Percentiles rank a stretch among this genome's conserved stretches.
phyloP scores from a whole-genome alignment of 306 rosid species.

The Dryas alaskensis region DNA sequence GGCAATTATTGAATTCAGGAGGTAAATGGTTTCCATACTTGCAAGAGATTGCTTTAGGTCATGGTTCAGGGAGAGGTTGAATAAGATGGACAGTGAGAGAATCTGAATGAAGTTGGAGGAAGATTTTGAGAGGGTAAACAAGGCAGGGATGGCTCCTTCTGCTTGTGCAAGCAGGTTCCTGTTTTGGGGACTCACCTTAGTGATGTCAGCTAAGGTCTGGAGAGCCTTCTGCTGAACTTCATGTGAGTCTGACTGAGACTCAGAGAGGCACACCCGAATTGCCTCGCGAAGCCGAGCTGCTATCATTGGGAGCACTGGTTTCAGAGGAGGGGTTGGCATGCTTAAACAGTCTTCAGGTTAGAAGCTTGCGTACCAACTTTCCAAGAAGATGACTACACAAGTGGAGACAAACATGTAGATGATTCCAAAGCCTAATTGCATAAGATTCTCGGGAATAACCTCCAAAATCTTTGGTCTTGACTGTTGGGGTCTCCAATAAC shows the following conservation, averaged over 20 bases:
- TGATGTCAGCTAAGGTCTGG: slow-evolving; percentile 51
- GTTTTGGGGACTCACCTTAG: slow-evolving; percentile 67
- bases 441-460: not conserved
- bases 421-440: slow-evolving; percentile 22
- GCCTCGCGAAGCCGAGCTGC: slow-evolving; percentile 33
- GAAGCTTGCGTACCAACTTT: not conserved
- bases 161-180: slow-evolving; percentile 53
- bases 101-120: slow-evolving; percentile 44
- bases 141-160: slow-evolving; percentile 47
- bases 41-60: slow-evolving; percentile 67
- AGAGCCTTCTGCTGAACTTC: slow-evolving; percentile 55
- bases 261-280: slow-evolving; percentile 37
- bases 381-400: not conserved
- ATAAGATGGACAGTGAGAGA: slow-evolving; percentile 64
- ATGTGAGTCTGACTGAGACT: slow-evolving; percentile 36
- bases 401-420: slow-evolving; percentile 19
- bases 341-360: not conserved
- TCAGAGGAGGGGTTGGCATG: slow-evolving; percentile 6
- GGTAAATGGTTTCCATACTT: slow-evolving; percentile 48
- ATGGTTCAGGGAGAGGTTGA: slow-evolving; percentile 75
- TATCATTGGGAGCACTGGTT: slow-evolving; percentile 31
- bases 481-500: too few relatives aligned
- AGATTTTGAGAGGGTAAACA: slow-evolving; percentile 54
- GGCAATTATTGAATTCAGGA: slow-evolving; percentile 52
- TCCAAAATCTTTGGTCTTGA: slow-evolving; percentile 20